Evolutionary conservation across 1,284 basidiomycete genomes (phyloP).

Genomic region (Marasmius fiardii): DNA sequence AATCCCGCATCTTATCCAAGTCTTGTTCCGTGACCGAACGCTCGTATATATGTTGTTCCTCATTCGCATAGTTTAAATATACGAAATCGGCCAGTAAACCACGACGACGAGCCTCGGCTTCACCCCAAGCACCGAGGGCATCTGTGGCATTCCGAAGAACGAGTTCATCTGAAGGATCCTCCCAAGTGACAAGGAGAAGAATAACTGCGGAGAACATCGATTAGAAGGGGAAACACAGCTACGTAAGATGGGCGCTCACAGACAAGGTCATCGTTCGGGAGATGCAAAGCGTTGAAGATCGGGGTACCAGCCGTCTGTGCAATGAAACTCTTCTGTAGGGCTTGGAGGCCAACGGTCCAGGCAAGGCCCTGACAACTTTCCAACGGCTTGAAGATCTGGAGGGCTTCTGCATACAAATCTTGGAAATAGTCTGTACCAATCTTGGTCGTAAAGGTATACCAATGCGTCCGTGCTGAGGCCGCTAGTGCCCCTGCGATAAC

Average conservation of each 20-base stretch:
- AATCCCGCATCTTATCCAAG: background rate
- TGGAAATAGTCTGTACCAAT: background rate
- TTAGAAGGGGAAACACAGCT: background rate
- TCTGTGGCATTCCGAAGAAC: background rate
- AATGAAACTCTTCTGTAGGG: background rate
- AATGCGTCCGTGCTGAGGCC: background rate
- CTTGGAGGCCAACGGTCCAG: background rate
- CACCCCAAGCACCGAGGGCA: background rate
- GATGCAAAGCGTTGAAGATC: no score
- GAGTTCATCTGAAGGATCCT: background rate
- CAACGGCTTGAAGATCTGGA: background rate
- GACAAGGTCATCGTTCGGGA: background rate
- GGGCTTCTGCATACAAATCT: background rate
- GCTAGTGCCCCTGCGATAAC: background rate
- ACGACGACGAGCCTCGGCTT: background rate
- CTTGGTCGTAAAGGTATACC: conserved; percentile 2
- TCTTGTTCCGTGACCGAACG: background rate
- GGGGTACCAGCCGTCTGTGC: no score
- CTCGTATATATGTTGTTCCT: background rate
- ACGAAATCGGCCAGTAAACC: background rate
- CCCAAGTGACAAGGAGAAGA: background rate
- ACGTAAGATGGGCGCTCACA: background rate
- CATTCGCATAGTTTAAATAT: conserved; percentile 7
- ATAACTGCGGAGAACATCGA: background rate
- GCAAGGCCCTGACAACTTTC: background rate